These are phyloP conservation scores for Rehmannia glutinosa DNA, from an alignment of 257 asterid species.

Conservation along the genomic window DNA sequence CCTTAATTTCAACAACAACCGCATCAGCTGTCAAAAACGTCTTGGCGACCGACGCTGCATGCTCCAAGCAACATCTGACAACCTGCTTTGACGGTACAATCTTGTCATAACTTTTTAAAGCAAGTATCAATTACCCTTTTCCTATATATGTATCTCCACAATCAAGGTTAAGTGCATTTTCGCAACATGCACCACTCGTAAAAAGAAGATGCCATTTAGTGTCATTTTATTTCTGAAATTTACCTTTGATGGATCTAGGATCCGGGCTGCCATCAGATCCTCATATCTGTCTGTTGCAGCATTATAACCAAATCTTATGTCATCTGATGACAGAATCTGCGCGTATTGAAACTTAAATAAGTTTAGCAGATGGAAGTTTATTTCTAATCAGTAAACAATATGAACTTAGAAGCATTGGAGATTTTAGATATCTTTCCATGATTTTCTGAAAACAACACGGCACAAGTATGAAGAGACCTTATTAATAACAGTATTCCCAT, in stretches of 20 bases:
- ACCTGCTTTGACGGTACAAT: too few relatives aligned
- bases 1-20: constrained; percentile 63
- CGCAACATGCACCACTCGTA: too few relatives aligned
- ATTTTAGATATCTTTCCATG: too few relatives aligned
- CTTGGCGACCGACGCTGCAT: constrained; percentile 72
- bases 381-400: too few relatives aligned
- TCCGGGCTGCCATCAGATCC: constrained; percentile 80
- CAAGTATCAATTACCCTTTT: too few relatives aligned
- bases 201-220: not conserved
- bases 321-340: constrained; percentile 65
- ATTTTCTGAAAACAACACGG: too few relatives aligned
- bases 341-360: not conserved
- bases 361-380: too few relatives aligned
- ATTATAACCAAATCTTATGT: constrained; percentile 63
- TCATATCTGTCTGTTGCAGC: constrained; percentile 73
- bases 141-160: too few relatives aligned
- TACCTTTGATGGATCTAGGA: constrained; percentile 86
- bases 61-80: constrained; percentile 84
- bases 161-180: too few relatives aligned
- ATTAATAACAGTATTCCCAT: constrained; percentile 95
- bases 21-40: constrained; percentile 76
- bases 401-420: too few relatives aligned
- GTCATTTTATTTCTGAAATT: not conserved
- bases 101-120: too few relatives aligned
- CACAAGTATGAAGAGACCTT: constrained; percentile 43